These are phyloP conservation scores for Alopecurus myosuroides DNA, from an alignment of 176 grass and related monocot species.

Conservation along the genomic window DNA sequence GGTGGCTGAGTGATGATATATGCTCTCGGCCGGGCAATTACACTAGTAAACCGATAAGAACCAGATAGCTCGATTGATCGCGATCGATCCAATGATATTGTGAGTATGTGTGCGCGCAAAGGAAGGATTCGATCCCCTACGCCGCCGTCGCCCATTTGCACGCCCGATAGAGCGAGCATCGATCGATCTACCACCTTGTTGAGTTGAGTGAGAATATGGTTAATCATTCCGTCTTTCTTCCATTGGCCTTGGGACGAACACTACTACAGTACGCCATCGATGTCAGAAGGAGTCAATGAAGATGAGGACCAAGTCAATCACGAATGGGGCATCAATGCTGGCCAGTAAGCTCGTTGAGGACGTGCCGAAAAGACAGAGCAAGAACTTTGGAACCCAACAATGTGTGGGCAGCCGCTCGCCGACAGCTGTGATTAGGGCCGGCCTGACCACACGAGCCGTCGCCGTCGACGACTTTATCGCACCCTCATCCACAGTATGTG, in stretches of 20 bases:
- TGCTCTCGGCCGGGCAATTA: background rate
- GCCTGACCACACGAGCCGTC: background rate
- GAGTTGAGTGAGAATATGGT: conserved; percentile 15
- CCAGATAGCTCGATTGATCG: background rate
- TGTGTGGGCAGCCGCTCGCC: background rate
- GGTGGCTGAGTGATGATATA: background rate
- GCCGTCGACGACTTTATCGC: background rate
- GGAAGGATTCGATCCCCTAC: background rate
- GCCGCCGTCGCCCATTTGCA: background rate
- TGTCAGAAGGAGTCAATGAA: background rate
- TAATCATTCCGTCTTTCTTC: background rate
- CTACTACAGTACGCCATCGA: background rate
- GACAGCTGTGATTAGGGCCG: background rate
- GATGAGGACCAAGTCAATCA: background rate
- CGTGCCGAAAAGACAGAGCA: background rate
- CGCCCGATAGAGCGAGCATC: no score
- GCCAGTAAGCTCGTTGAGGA: background rate
- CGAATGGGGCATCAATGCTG: background rate
- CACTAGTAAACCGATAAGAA: background rate
- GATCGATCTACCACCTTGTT: background rate
- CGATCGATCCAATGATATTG: background rate
- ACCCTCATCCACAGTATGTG: background rate
- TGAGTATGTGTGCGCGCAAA: background rate
- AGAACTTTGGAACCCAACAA: background rate
- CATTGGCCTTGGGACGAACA: background rate